Conservation (phyloP, 192 early-diverging fungal genomes). For the Podila epicladia region DNA sequence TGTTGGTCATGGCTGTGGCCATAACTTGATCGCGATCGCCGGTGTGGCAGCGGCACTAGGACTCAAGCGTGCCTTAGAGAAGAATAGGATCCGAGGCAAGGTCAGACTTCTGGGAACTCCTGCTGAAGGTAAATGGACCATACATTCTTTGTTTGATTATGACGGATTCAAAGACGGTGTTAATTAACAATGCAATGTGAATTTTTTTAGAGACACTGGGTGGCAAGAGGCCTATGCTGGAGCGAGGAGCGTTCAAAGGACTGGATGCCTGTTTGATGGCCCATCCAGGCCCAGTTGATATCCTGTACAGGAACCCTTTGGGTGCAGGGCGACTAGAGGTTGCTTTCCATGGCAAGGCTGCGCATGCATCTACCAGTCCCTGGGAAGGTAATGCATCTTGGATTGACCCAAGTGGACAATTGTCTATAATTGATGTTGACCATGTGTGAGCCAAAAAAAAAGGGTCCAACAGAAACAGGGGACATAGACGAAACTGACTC, state of each 20-base stretch:
- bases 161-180: no score
- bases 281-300: conserved; percentile 72
- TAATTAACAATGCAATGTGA: no score
- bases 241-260: conserved; percentile 75
- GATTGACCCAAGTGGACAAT: neutral
- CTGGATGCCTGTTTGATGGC: conserved; percentile 83
- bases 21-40: conserved; percentile 74
- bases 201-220: conserved; percentile 56
- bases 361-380: conserved; percentile 68
- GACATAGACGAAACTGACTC: neutral
- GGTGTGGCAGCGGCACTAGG: conserved; percentile 68
- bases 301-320: conserved; percentile 58
- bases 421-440: neutral
- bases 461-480: neutral
- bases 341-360: conserved; percentile 76
- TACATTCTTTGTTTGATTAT: no score
- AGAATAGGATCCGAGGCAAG: conserved; percentile 58
- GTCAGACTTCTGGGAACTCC: conserved; percentile 86
- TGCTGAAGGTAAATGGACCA: conserved; percentile 57
- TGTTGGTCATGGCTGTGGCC: conserved; percentile 71
- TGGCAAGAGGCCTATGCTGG: conserved; percentile 79
- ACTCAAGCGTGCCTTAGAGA: conserved; percentile 53
- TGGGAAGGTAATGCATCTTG: conserved; percentile 40
- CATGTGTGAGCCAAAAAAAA: neutral
- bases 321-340: conserved; percentile 58